phyloP scores from a whole-genome alignment of 257 asterid species.

The Solanum verrucosum region DNA sequence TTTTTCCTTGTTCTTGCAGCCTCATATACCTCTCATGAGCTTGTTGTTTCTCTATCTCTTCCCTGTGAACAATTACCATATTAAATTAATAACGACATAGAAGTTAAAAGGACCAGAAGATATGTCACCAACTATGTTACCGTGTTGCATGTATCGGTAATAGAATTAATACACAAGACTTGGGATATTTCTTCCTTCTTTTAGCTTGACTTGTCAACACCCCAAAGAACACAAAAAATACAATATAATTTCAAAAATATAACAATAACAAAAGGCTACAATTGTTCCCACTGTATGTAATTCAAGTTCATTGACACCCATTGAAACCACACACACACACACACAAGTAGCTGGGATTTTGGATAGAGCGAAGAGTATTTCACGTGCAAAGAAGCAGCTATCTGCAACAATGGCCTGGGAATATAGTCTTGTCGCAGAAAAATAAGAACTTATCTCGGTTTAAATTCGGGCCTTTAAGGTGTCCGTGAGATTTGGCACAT shows the following conservation, averaged over 20 bases:
- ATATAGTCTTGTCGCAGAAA: not conserved
- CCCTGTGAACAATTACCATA: constrained; percentile 32
- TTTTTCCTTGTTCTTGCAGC: constrained; percentile 98
- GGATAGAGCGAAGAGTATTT: not conserved
- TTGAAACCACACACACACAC: not conserved
- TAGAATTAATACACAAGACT: not conserved
- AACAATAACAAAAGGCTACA: not conserved
- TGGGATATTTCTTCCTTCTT: not conserved
- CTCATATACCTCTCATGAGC: constrained; percentile 95
- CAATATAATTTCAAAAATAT: not conserved
- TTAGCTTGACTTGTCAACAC: not conserved
- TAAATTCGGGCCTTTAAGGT: not conserved
- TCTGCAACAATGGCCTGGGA: not conserved
- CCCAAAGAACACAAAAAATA: not conserved
- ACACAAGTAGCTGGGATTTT: not conserved
- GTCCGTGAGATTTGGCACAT: not conserved
- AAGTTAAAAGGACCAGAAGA: not conserved
- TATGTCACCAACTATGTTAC: not conserved
- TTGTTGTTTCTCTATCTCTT: constrained; percentile 86
- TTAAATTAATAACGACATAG: not conserved
- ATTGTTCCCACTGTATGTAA: not conserved
- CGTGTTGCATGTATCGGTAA: not conserved
- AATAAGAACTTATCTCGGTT: not conserved
- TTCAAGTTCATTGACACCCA: not conserved
- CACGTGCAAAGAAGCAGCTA: not conserved